A percentile compares a stretch with the other conserved stretches of the same genome.
Evolutionary conservation across 2,329 filamentous ascomycete genomes (phyloP).

Genomic region (Emmonsiellopsis sp.): DNA sequence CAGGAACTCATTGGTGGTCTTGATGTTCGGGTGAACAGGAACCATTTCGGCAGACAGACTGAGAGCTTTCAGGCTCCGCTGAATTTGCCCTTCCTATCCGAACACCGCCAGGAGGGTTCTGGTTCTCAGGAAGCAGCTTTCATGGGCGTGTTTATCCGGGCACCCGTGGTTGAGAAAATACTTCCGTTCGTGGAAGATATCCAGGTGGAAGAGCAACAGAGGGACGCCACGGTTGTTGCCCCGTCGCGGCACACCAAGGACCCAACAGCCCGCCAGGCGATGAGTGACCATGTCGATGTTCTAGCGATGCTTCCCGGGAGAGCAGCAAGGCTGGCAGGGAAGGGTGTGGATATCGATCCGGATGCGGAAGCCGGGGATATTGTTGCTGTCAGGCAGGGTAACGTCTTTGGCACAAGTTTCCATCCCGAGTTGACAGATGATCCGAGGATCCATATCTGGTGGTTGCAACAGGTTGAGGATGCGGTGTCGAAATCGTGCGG

Average conservation of each 20-base stretch:
- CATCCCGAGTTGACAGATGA: constrained; percentile 90
- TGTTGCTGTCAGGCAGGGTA: constrained; percentile 80
- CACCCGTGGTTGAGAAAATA: constrained; percentile 82
- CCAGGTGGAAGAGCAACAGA: constrained; percentile 41
- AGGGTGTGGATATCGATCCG: constrained; percentile 28
- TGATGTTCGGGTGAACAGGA: constrained; percentile 81
- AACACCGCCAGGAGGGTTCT: constrained; percentile 14
- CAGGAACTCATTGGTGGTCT: constrained; percentile 91
- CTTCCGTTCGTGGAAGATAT: constrained; percentile 45
- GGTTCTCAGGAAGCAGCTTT: constrained; percentile 42
- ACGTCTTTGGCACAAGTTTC: constrained; percentile 90
- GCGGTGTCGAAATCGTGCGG: constrained; percentile 19
- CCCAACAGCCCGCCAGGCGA: constrained; percentile 32
- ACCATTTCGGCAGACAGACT: constrained; percentile 88
- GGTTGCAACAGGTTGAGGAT: constrained; percentile 62
- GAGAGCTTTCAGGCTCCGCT: constrained; percentile 80
- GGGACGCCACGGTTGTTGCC: constrained; percentile 48
- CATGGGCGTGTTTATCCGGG: constrained; percentile 83
- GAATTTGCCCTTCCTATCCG: constrained; percentile 59
- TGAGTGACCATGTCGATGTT: constrained; percentile 47
- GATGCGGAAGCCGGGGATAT: constrained; percentile 56
- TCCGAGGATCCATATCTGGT: constrained; percentile 85
- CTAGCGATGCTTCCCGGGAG: constrained; percentile 49
- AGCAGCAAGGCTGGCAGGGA: constrained; percentile 40
- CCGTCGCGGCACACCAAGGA: constrained; percentile 44